Conservation (phyloP, 331 rosid genomes). For the Stylosanthes scabra region DNA sequence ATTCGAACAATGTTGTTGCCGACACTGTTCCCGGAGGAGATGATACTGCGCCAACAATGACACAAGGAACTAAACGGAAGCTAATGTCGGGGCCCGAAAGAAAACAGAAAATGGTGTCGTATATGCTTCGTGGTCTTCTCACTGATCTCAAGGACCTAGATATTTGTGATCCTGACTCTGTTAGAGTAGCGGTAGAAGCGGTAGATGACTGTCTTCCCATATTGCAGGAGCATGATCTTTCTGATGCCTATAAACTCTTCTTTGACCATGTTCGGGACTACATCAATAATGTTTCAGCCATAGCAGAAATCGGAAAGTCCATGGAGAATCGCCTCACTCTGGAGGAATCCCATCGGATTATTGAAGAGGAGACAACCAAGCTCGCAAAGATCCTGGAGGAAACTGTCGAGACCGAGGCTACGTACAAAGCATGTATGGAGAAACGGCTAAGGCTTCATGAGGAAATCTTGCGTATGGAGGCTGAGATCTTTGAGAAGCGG, state of each 20-base stretch:
- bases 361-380: conserved; percentile 41
- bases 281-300: conserved; percentile 37
- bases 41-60: not conserved
- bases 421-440: conserved; percentile 27
- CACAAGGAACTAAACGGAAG: conserved; percentile 30
- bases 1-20: no score
- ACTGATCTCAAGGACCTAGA: conserved; percentile 41
- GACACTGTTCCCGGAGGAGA: no score
- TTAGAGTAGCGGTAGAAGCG: conserved; percentile 46
- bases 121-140: conserved; percentile 42
- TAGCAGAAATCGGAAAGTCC: conserved; percentile 44
- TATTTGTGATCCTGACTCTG: conserved; percentile 41
- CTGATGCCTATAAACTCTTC: conserved; percentile 38
- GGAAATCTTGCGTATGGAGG: conserved; percentile 45
- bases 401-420: conserved; percentile 30
- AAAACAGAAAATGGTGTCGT: conserved; percentile 29
- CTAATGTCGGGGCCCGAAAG: conserved; percentile 19
- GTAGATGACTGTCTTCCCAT: conserved; percentile 34
- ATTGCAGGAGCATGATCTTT: conserved; percentile 26
- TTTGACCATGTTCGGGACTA: conserved; percentile 51
- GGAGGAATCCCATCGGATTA: conserved; percentile 38
- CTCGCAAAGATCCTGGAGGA: conserved; percentile 25
- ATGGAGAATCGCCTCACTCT: conserved; percentile 18
- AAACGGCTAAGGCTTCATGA: conserved; percentile 39
- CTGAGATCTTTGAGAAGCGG: conserved; percentile 40